Evolutionary conservation across 225 moss, liverwort and hornwort genomes (phyloP).

Genomic region (Straminergon stramineum): DNA sequence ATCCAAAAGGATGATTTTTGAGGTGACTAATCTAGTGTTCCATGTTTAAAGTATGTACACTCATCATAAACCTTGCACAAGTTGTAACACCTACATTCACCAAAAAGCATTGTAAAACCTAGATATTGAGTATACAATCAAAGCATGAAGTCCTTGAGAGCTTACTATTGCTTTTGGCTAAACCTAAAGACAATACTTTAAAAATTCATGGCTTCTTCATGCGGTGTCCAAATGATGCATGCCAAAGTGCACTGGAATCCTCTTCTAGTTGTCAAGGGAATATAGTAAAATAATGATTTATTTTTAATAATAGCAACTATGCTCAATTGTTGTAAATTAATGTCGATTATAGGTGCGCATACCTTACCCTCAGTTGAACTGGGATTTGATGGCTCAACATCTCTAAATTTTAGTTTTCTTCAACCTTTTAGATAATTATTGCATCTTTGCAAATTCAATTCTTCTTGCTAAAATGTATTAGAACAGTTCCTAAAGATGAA

Average conservation of each 20-base stretch:
- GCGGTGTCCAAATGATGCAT: background rate
- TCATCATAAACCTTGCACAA: rapidly evolving
- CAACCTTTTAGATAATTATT: background rate
- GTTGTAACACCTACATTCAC: background rate
- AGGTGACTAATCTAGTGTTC: rapidly evolving
- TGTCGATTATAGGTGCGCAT: background rate
- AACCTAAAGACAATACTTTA: background rate
- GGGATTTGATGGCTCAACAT: background rate
- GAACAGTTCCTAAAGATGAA: background rate
- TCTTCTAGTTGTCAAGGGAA: background rate
- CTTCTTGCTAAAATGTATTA: background rate
- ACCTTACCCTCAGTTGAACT: background rate
- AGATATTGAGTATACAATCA: background rate
- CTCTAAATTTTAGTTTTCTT: background rate
- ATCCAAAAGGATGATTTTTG: rapidly evolving
- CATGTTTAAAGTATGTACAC: rapidly evolving
- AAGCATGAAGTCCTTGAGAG: background rate
- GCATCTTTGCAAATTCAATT: background rate
- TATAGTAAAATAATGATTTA: background rate
- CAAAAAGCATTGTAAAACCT: rapidly evolving
- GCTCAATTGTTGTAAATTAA: background rate
- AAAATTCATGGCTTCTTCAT: background rate
- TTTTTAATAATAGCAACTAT: background rate
- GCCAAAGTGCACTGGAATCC: background rate
- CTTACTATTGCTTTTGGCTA: background rate